A percentile compares a stretch with the other conserved stretches of the same genome.
These are phyloP conservation scores for Chlamydomonas sp. DNA, from an alignment of 139 green algal genomes.

Conservation along the genomic window DNA sequence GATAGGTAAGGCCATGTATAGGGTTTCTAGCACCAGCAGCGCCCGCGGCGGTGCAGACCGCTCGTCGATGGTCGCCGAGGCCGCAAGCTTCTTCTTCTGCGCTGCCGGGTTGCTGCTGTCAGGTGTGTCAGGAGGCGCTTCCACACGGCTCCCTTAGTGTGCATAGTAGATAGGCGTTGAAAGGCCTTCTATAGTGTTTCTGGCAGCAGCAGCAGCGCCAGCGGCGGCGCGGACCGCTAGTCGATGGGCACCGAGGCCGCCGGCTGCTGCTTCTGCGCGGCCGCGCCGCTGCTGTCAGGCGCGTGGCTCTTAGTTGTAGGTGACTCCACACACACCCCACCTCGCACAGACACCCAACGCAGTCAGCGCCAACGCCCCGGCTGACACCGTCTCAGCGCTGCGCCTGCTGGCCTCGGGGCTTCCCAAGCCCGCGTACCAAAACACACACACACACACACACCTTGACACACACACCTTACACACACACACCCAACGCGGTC, in stretches of 20 bases:
- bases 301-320: too few species aligned
- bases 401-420: constrained; percentile 10
- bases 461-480: background rate
- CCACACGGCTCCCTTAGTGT: too few species aligned
- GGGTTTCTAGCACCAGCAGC: too few species aligned
- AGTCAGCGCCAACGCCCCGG: background rate
- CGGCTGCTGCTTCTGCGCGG: constrained; percentile 42
- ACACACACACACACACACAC: too few species aligned
- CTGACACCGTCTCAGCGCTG: constrained; percentile 14
- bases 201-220: background rate
- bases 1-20: too few species aligned
- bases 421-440: too few species aligned
- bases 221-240: background rate
- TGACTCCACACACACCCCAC: background rate
- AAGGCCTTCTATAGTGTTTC: background rate
- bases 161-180: too few species aligned
- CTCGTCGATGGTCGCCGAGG: too few species aligned
- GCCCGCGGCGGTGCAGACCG: background rate
- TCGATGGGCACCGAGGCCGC: constrained; percentile 24
- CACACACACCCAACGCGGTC: background rate
- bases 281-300: too few species aligned
- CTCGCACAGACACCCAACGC: background rate
- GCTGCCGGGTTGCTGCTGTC: too few species aligned
- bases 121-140: too few species aligned
- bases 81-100: too few species aligned